phyloP scores from a whole-genome alignment of 2,329 filamentous ascomycete species.

The Nothomitra cinnamomea region DNA sequence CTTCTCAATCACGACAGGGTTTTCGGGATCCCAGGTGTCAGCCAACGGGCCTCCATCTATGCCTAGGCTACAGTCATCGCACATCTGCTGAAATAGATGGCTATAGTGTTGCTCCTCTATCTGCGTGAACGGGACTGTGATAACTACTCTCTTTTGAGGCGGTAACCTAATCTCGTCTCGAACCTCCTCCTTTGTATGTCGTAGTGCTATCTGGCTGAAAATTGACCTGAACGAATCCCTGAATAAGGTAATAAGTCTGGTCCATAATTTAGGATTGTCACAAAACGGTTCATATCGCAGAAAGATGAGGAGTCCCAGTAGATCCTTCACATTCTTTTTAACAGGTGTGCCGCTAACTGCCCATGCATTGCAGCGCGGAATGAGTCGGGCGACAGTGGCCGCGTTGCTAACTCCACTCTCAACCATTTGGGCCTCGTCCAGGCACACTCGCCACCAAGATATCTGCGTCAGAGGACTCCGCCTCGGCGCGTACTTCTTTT shows the following conservation, averaged over 20 bases:
- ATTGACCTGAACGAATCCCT: slow-evolving; percentile 48
- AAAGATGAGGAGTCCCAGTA: slow-evolving; percentile 69
- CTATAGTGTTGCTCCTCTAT: slow-evolving; percentile 84
- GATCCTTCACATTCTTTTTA: slow-evolving; percentile 59
- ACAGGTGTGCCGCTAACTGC: slow-evolving; percentile 83
- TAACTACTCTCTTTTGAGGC: slow-evolving; percentile 67
- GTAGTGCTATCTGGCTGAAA: slow-evolving; percentile 55
- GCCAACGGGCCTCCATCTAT: slow-evolving; percentile 42
- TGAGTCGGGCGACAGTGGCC: slow-evolving; percentile 58
- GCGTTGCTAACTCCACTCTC: slow-evolving; percentile 76
- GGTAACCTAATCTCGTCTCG: slow-evolving; percentile 66
- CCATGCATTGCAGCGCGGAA: slow-evolving; percentile 81
- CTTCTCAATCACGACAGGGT: slow-evolving; percentile 37
- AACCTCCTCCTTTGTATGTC: slow-evolving; percentile 73
- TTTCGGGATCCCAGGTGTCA: slow-evolving; percentile 47
- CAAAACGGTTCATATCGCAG: slow-evolving; percentile 64
- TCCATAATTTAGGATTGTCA: slow-evolving; percentile 47
- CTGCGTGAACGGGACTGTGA: slow-evolving; percentile 77
- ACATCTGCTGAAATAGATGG: slow-evolving; percentile 59
- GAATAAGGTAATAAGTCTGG: slow-evolving; percentile 42
- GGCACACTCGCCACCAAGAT: slow-evolving; percentile 69
- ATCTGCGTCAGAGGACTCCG: slow-evolving; percentile 66
- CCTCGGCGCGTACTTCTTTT: slow-evolving; percentile 45
- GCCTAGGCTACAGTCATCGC: slow-evolving; percentile 48
- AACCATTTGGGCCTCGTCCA: slow-evolving; percentile 74